Evolutionary conservation across 768 basidiomycete species (phyloP).

Genomic region (Amanita muscaria): DNA sequence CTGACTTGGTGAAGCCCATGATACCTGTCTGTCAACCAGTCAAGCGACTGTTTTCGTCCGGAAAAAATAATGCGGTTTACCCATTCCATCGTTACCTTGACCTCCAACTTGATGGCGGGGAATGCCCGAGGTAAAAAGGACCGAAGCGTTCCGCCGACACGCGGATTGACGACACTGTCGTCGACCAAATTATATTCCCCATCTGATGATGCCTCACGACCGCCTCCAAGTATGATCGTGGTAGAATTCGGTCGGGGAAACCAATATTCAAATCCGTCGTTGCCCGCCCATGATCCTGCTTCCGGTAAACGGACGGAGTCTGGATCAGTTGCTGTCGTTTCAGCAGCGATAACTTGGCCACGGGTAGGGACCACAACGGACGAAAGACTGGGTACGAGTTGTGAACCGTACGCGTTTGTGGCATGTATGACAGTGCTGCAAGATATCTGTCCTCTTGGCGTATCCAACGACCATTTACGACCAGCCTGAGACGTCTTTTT

Average conservation of each 20-base stretch:
- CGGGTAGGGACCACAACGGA: conserved; percentile 59
- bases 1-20: conserved; percentile 59
- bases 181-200: conserved; percentile 46
- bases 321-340: conserved; percentile 15
- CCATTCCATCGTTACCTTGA: conserved; percentile 73
- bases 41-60: not conserved
- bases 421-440: conserved; percentile 72
- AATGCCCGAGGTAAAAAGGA: conserved; percentile 53
- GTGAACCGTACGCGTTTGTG: conserved; percentile 76
- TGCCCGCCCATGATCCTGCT: conserved; percentile 40
- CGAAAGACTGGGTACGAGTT: conserved; percentile 63
- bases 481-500: conserved; percentile 9
- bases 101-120: conserved; percentile 39
- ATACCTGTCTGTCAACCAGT: conserved; percentile 56
- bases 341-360: conserved; percentile 51
- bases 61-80: conserved; percentile 28
- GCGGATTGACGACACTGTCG: conserved; percentile 43
- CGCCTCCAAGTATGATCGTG: conserved; percentile 69
- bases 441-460: conserved; percentile 54
- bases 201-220: conserved; percentile 36
- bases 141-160: conserved; percentile 42
- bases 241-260: conserved; percentile 58
- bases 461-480: conserved; percentile 44
- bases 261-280: conserved; percentile 66
- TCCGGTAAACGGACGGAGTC: conserved; percentile 29